These are phyloP conservation scores for Tillandsia leiboldiana DNA, from an alignment of 176 grass and related monocot genomes.

Conservation along the genomic window DNA sequence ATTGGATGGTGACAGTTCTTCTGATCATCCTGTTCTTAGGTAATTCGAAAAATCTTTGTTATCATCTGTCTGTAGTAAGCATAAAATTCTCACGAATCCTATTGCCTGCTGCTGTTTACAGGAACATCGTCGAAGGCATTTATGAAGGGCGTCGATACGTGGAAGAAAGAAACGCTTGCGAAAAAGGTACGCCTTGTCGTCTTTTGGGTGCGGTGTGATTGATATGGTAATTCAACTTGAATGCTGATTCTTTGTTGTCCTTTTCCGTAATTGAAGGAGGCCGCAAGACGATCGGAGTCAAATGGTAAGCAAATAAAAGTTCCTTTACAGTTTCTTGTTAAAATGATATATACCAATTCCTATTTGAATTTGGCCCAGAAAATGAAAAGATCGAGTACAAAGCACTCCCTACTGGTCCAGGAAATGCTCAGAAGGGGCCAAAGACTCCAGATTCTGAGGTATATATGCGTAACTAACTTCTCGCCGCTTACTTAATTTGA, in stretches of 20 bases:
- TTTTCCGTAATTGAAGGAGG: constrained; percentile 38
- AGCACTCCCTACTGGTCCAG: constrained; percentile 58
- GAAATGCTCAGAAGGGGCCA: constrained; percentile 21
- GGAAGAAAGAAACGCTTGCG: constrained; percentile 79
- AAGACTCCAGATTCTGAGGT: constrained; percentile 47
- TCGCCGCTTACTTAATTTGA: neutral
- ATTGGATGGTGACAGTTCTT: constrained; percentile 90
- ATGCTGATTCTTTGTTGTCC: neutral
- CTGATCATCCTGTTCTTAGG: constrained; percentile 79
- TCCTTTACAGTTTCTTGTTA: neutral
- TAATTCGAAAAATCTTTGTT: constrained; percentile 1
- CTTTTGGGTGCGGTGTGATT: constrained; percentile 4
- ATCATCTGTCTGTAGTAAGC: neutral
- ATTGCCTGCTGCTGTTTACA: constrained; percentile 9
- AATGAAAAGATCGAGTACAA: constrained; percentile 48
- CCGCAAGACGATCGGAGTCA: constrained; percentile 39
- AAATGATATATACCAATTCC: constrained; percentile 11
- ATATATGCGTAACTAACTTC: constrained; percentile 2
- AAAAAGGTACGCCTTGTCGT: constrained; percentile 36
- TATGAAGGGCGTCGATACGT: constrained; percentile 80
- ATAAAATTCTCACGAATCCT: neutral
- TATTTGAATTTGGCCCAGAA: constrained; percentile 20
- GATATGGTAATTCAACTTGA: neutral
- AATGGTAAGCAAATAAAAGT: constrained; percentile 28
- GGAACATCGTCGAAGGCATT: constrained; percentile 89